Conservation (phyloP, 1,139 yeast species). For the Pichia sp. region DNA sequence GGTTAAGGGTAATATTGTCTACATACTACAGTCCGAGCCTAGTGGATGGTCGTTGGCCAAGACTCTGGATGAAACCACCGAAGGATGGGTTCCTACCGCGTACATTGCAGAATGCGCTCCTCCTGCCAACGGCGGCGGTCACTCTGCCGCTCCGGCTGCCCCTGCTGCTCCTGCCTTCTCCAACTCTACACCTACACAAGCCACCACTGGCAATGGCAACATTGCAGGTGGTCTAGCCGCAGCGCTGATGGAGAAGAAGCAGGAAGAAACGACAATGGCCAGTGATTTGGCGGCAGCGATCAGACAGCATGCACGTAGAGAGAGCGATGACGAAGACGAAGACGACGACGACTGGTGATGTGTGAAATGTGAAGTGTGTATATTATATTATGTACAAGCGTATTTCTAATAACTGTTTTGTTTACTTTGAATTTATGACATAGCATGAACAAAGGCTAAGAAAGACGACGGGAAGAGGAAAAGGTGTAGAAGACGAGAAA, state of each 20-base stretch:
- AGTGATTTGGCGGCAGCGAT: slow-evolving; percentile 89
- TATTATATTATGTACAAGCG: neutral
- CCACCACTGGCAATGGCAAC: slow-evolving; percentile 25
- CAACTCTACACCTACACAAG: slow-evolving; percentile 16
- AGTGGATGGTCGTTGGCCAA: slow-evolving; percentile 95
- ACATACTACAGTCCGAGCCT: slow-evolving; percentile 61
- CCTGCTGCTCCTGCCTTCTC: slow-evolving; percentile 19
- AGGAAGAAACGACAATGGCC: slow-evolving; percentile 63
- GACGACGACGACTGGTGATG: slow-evolving; percentile 62
- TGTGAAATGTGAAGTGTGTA: slow-evolving; percentile 12
- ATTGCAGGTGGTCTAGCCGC: slow-evolving; percentile 70
- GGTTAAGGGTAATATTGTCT: slow-evolving; percentile 67
- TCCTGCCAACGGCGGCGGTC: slow-evolving; percentile 34
- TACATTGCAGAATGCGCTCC: slow-evolving; percentile 67
- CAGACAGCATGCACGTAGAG: slow-evolving; percentile 76
- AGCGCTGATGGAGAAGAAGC: slow-evolving; percentile 64
- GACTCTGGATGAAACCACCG: slow-evolving; percentile 64
- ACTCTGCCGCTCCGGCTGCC: slow-evolving; percentile 24
- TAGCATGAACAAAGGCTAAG: neutral
- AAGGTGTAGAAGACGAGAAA: neutral
- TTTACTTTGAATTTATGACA: neutral
- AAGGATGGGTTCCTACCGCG: slow-evolving; percentile 98
- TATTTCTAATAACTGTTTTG: neutral
- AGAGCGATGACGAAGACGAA: slow-evolving; percentile 67
- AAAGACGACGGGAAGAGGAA: neutral